Evolutionary conservation across 106 monocot species (phyloP), one percentile per base, ranked within the genome.

Genomic region (Ottelia alismoides): DNA sequence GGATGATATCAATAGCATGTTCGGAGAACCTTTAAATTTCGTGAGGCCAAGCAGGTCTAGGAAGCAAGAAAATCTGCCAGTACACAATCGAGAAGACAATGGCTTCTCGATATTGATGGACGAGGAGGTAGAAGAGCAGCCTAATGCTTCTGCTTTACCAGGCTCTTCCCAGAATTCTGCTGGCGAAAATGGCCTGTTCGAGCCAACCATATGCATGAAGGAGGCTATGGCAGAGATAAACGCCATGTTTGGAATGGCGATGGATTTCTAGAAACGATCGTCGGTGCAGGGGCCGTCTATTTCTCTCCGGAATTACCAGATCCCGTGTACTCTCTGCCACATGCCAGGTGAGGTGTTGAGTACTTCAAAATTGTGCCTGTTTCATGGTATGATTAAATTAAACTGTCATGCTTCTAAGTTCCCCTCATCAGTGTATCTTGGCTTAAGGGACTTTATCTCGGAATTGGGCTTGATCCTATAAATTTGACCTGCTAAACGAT

Each of bases 141-240:
- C 48, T 0, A 29, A 12, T 6, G 40, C 27, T 11, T 14, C 10
- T 10, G 28, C 32, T 55, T 71, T 54, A 22, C 18, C 11, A 25
- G 51, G 32, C 31, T 48, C n/a, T 12, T 28, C 61, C 1, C 28
- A 20, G 17, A 58, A 55, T 18, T 57, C 26, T 62, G 51, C 7
- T 23, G 28, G 11, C 22, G 64, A 70, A 2, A 31, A 21, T 51
- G 82, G 66, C 50, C 57, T 96, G 18, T 85, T 85, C 62, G 96
- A 98, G 70, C 85, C 89, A 18, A 98, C 96, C 20, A 25, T 79
- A 49, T 82, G 76, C 51, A 98, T 89, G 2, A 81, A 62, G 52
- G 81, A 85, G 53, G 96, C 85, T 27, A 69, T 98, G 76, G 79
- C 51, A 56, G 96, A 98, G 1, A 89, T 98, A 35, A 85, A 98